Percentiles rank a stretch among this genome's conserved stretches.
phyloP scores from a whole-genome alignment of 306 rosid species.

The Cicer bijugum region DNA sequence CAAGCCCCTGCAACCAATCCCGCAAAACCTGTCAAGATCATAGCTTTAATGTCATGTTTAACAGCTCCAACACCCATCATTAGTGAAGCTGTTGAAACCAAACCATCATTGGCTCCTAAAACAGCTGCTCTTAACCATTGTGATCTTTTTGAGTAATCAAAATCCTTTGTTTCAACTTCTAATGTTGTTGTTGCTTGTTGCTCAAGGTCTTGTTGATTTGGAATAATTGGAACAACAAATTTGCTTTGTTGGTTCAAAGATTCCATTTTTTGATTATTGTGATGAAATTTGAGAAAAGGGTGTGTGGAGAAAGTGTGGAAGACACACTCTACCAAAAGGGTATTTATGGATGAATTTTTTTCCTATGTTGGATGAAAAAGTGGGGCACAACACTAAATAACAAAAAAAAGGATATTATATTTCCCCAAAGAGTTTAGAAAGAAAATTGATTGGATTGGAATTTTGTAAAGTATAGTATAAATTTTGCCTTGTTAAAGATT shows the following conservation, averaged over 20 bases:
- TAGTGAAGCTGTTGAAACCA: conserved; percentile 86
- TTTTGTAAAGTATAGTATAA: background rate
- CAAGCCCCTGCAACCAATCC: conserved; percentile 90
- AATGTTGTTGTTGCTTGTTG: conserved; percentile 50
- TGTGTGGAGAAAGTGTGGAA: conserved; percentile 62
- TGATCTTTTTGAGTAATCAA: conserved; percentile 87
- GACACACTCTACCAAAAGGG: conserved; percentile 72
- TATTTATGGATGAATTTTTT: conserved; percentile 65
- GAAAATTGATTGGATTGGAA: conserved; percentile 5
- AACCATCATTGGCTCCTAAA: conserved; percentile 91
- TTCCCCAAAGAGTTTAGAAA: conserved; percentile 1
- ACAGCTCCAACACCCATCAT: conserved; percentile 99
- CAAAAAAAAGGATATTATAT: conserved; percentile 35
- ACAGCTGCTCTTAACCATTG: conserved; percentile 96
- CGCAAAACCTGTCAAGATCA: conserved; percentile 87
- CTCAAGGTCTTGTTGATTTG: conserved; percentile 52
- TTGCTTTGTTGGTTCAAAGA: conserved; percentile 39
- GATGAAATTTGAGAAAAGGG: conserved; percentile 18
- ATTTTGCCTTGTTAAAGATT: conserved; percentile 26
- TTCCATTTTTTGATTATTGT: background rate
- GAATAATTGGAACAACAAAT: conserved; percentile 36
- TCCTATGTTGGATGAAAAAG: conserved; percentile 45
- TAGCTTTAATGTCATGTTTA: conserved; percentile 73
- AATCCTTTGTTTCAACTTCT: conserved; percentile 52
- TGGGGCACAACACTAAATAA: conserved; percentile 59